Evolutionary conservation across 2,329 filamentous ascomycete species (phyloP), one percentile per base, ranked within the genome.

Genomic region (Epichloe typhina): DNA sequence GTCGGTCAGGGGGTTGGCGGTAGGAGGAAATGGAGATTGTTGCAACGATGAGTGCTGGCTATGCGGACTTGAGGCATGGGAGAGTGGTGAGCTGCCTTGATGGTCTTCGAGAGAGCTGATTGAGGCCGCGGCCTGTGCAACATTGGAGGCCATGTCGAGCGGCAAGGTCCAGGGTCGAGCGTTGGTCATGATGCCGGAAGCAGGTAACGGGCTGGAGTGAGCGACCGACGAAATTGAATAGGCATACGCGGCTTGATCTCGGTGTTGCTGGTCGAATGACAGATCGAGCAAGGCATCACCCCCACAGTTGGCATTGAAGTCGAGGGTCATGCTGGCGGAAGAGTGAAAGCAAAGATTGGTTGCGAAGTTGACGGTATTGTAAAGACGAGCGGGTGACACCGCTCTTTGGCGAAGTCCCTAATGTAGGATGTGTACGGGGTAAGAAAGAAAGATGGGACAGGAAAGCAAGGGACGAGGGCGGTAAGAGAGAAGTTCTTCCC

Each of bases 221-320:
- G 56, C 49, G 21, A 51, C 50, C 26, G 55, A 42, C 9, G 53
- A 50, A 36, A 47, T 11, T 52, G 56, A 53, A 42, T 58, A 62
- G 54, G 60, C 58, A 58, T 60, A 70, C 49, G 69, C 71, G 66
- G 71, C 72, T 56, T 74, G 72, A 62, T 77, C 78, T 63, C 74
- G 73, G 58, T 77, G 72, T 67, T 74, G 72, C 61, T 73, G 73
- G 64, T 82, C 76, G 68, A 75, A 82, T 59, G 69, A 74, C 62
- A 82, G 71, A 63, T 82, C 79, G 63, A 83, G 64, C 62, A 83
- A 73, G 64, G 72, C 76, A 66, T 82, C 77, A 66, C 72, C 74
- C 63, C 67, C 65, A 67, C 72, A 72, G 64, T 71, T 70, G 64
- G 69, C 62, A 67, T 75, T 75, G 70, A 78, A 83, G 63, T 82